These are phyloP conservation scores for Castanopsis chinensis DNA, from an alignment of 306 rosid species.

Conservation along the genomic window DNA sequence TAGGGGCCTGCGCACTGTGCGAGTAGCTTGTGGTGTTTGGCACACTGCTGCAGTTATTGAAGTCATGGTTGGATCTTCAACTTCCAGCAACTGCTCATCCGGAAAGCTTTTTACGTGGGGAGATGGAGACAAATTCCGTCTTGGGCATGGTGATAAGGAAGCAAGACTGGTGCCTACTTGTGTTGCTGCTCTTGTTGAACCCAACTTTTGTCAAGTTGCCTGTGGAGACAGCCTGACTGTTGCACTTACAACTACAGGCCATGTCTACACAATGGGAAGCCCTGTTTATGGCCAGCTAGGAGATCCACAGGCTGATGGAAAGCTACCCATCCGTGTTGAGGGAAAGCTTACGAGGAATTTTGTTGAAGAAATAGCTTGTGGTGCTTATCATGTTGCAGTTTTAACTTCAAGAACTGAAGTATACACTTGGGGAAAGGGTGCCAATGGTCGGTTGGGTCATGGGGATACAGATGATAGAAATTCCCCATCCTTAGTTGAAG, in stretches of 20 bases:
- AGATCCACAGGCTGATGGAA: constrained; percentile 87
- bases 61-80: constrained; percentile 91
- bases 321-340: constrained; percentile 73
- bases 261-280: constrained; percentile 94
- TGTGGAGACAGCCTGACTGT: constrained; percentile 98
- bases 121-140: constrained; percentile 96
- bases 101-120: constrained; percentile 99
- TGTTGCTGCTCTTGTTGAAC: constrained; percentile 92
- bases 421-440: constrained; percentile 99
- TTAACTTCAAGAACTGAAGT: constrained; percentile 97
- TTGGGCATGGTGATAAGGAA: constrained; percentile 98
- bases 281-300: constrained; percentile 97
- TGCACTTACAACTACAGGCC: constrained; percentile 86
- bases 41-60: constrained; percentile 99
- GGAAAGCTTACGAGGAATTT: constrained; percentile 78
- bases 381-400: constrained; percentile 93
- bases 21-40: constrained; percentile 99
- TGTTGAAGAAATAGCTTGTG: constrained; percentile 98
- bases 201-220: constrained; percentile 87
- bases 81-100: constrained; percentile 89
- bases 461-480: constrained; percentile 86
- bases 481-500: constrained; percentile 79
- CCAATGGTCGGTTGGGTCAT: constrained; percentile 97
- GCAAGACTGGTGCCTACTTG: constrained; percentile 96
- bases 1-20: constrained; percentile 93